These are phyloP conservation scores for Amaranthus cruentus DNA, from an alignment of 148 eudicot genomes.

Conservation along the genomic window DNA sequence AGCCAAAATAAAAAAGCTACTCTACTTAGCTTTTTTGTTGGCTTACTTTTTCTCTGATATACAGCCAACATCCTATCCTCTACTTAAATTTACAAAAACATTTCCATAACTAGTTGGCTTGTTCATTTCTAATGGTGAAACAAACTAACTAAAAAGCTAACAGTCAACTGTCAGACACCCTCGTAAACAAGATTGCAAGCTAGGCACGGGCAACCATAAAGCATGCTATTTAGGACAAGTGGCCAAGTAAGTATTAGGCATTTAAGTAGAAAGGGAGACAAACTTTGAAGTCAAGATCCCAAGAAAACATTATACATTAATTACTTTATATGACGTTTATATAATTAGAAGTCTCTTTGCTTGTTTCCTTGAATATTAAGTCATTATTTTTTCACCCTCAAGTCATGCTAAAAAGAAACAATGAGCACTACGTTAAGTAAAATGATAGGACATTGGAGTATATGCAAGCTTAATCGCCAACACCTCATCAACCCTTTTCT, in stretches of 20 bases:
- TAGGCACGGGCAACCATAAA: too few relatives aligned
- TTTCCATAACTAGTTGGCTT: too few relatives aligned
- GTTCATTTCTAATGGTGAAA: too few relatives aligned
- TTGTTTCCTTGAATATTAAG: not conserved
- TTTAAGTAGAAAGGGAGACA: not conserved
- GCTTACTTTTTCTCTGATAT: too few relatives aligned
- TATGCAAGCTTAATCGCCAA: not conserved
- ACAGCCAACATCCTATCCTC: too few relatives aligned
- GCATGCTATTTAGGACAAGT: not conserved
- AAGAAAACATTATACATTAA: not conserved
- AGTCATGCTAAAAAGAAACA: not conserved
- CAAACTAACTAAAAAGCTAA: too few relatives aligned
- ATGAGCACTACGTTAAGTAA: not conserved
- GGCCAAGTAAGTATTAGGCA: not conserved
- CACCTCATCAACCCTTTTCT: constrained; percentile 7
- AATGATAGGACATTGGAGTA: not conserved
- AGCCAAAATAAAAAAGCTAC: too few relatives aligned
- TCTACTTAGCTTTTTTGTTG: too few relatives aligned
- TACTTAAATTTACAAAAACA: too few relatives aligned
- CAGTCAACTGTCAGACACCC: too few relatives aligned
- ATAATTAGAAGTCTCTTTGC: not conserved
- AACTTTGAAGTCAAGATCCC: constrained; percentile 9
- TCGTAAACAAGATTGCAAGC: too few relatives aligned
- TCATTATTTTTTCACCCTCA: not conserved
- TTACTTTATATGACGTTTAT: not conserved